phyloP scores from a whole-genome alignment of 495 filamentous ascomycete species.

The Cladorrhinum samala region DNA sequence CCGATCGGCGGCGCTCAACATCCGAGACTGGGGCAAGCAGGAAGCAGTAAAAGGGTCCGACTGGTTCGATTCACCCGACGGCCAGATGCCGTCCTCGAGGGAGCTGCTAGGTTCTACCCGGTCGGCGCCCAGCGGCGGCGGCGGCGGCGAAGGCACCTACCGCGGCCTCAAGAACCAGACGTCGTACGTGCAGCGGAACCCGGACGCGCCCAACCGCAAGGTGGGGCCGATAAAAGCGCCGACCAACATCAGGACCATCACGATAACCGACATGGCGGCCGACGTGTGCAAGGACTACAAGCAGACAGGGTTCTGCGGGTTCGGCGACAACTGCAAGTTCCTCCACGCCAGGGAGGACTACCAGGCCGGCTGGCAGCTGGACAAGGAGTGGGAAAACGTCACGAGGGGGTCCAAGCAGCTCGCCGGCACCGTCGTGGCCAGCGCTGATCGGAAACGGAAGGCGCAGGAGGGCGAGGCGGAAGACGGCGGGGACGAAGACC shows the following conservation, averaged over 20 bases:
- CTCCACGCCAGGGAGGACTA: slow-evolving; percentile 83
- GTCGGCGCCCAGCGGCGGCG: slow-evolving; percentile 17
- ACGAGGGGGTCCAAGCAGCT: slow-evolving; percentile 69
- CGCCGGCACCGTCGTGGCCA: slow-evolving; percentile 56
- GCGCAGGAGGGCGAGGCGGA: slow-evolving; percentile 30
- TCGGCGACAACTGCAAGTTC: slow-evolving; percentile 65
- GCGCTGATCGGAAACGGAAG: slow-evolving; percentile 43
- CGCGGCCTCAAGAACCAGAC: slow-evolving; percentile 66
- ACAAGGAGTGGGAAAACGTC: slow-evolving; percentile 84
- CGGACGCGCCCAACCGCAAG: slow-evolving; percentile 62
- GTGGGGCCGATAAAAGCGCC: slow-evolving; percentile 80
- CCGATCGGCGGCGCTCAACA: slow-evolving; percentile 49
- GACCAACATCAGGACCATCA: slow-evolving; percentile 86
- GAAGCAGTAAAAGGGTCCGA: slow-evolving; percentile 92
- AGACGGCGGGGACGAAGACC: slow-evolving; percentile 55
- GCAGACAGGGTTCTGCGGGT: slow-evolving; percentile 24
- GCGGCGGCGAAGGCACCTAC: slow-evolving; percentile 58
- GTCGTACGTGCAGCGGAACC: slow-evolving; percentile 73
- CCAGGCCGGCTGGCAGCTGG: slow-evolving; percentile 90
- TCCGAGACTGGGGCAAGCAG: slow-evolving; percentile 57
- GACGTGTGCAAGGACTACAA: slow-evolving; percentile 83
- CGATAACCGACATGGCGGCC: slow-evolving; percentile 83
- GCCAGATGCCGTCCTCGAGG: slow-evolving; percentile 50
- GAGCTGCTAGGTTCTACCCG: slow-evolving; percentile 61
- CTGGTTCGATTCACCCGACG: slow-evolving; percentile 75